Percentiles rank a stretch among this genome's conserved stretches.
These are phyloP conservation scores for Pseudonitzschia pungens DNA, from an alignment of 108 stramenopile genomes.

Conservation along the genomic window DNA sequence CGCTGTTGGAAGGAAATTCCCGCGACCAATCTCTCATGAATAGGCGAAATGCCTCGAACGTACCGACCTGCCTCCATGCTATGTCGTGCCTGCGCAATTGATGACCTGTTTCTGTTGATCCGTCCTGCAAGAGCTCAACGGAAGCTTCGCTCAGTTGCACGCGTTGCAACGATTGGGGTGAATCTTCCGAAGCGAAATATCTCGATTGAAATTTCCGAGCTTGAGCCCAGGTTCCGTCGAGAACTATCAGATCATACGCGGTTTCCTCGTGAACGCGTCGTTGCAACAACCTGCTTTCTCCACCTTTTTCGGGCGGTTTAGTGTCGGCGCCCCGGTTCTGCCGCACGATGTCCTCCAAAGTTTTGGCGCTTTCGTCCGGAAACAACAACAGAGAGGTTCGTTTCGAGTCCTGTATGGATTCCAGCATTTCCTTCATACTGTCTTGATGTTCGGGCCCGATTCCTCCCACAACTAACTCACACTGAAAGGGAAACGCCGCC, in stretches of 20 bases:
- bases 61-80: slow-evolving; percentile 66
- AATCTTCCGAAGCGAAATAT: slow-evolving; percentile 19
- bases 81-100: slow-evolving; percentile 69
- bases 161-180: background rate
- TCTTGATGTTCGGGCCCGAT: slow-evolving; percentile 57
- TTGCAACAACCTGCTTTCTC: background rate
- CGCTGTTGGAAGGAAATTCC: background rate
- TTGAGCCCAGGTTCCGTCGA: slow-evolving; percentile 81
- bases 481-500: slow-evolving; percentile 46
- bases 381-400: slow-evolving; percentile 60
- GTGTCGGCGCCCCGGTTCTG: background rate
- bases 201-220: slow-evolving; percentile 58
- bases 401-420: slow-evolving; percentile 19
- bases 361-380: slow-evolving; percentile 59
- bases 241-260: slow-evolving; percentile 56
- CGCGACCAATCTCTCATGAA: slow-evolving; percentile 50
- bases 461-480: slow-evolving; percentile 58
- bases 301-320: background rate
- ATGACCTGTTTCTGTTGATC: slow-evolving; percentile 18
- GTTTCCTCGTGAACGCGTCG: background rate
- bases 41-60: slow-evolving; percentile 60
- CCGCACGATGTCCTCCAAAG: slow-evolving; percentile 38
- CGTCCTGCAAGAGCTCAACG: slow-evolving; percentile 23
- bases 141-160: slow-evolving; percentile 55
- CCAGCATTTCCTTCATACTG: slow-evolving; percentile 54